Evolutionary conservation across 2,329 filamentous ascomycete genomes (phyloP).

Genomic region (Phialophora tarda): DNA sequence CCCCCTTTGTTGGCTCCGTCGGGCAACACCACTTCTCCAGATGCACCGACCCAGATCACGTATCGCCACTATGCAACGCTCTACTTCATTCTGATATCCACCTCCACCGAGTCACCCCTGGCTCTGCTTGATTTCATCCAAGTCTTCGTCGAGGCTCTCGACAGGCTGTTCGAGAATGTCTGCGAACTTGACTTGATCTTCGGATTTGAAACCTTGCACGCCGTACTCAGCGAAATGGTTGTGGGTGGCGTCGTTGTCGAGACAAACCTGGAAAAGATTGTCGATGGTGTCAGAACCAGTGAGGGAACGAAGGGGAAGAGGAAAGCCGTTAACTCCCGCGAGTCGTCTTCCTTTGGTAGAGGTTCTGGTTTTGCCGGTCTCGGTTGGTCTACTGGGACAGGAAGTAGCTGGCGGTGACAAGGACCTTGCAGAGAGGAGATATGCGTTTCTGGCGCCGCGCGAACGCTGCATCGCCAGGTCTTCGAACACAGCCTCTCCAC

Average conservation of each 20-base stretch:
- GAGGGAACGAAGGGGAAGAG: slow-evolving; percentile 52
- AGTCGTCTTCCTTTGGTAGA: slow-evolving; percentile 39
- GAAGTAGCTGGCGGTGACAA: slow-evolving; percentile 38
- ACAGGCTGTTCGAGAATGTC: slow-evolving; percentile 96
- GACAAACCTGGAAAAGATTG: slow-evolving; percentile 67
- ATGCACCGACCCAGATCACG: slow-evolving; percentile 91
- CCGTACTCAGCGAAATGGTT: slow-evolving; percentile 49
- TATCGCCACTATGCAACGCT: slow-evolving; percentile 98
- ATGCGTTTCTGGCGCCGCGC: not conserved
- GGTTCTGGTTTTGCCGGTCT: slow-evolving; percentile 38
- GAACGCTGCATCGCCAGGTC: not conserved
- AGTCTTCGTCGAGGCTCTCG: slow-evolving; percentile 94
- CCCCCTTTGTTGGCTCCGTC: slow-evolving; percentile 66
- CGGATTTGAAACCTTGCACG: slow-evolving; percentile 96
- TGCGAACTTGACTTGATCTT: slow-evolving; percentile 99
- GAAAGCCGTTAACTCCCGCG: slow-evolving; percentile 52
- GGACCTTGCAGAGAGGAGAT: not conserved
- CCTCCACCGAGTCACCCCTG: slow-evolving; percentile 92
- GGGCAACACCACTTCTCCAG: slow-evolving; percentile 56
- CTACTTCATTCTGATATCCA: slow-evolving; percentile 98
- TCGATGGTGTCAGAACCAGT: slow-evolving; percentile 75
- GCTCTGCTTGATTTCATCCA: slow-evolving; percentile 96
- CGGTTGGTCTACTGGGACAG: slow-evolving; percentile 38
- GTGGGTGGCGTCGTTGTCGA: slow-evolving; percentile 48
- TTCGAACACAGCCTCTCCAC: not conserved